Evolutionary conservation across 768 basidiomycete species (phyloP).

Genomic region (Suillus plorans): DNA sequence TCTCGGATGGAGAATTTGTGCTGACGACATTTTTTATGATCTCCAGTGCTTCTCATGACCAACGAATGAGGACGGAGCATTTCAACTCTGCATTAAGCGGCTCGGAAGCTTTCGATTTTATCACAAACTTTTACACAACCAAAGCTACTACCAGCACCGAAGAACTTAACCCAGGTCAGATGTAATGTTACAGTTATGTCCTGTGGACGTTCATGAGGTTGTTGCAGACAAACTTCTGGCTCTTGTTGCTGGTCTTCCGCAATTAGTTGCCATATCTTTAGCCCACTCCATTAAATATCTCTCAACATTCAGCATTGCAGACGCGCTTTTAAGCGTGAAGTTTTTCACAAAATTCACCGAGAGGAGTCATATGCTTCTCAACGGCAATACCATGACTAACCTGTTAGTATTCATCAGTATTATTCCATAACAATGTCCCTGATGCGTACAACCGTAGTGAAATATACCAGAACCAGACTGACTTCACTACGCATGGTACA

Average conservation of each 20-base stretch:
- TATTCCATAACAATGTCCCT: neutral
- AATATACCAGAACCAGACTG: constrained; percentile 89
- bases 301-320: constrained; percentile 71
- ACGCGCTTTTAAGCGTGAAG: constrained; percentile 71
- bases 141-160: constrained; percentile 44
- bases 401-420: constrained; percentile 38
- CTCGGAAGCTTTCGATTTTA: constrained; percentile 64
- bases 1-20: constrained; percentile 7
- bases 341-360: constrained; percentile 81
- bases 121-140: constrained; percentile 66
- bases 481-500: constrained; percentile 70
- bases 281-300: constrained; percentile 75
- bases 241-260: constrained; percentile 62
- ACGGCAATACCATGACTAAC: constrained; percentile 84
- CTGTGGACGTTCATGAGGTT: neutral
- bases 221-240: constrained; percentile 60
- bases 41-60: constrained; percentile 31
- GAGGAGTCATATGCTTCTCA: constrained; percentile 81
- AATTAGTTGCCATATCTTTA: constrained; percentile 67
- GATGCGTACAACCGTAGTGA: constrained; percentile 45
- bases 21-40: constrained; percentile 27
- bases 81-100: constrained; percentile 56
- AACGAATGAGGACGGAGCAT: constrained; percentile 62
- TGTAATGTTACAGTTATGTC: constrained; percentile 15
- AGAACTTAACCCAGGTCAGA: constrained; percentile 45